These are phyloP conservation scores for Cyberlindnera nakhonratchasimensis DNA, from an alignment of 805 yeast species.

Conservation along the genomic window DNA sequence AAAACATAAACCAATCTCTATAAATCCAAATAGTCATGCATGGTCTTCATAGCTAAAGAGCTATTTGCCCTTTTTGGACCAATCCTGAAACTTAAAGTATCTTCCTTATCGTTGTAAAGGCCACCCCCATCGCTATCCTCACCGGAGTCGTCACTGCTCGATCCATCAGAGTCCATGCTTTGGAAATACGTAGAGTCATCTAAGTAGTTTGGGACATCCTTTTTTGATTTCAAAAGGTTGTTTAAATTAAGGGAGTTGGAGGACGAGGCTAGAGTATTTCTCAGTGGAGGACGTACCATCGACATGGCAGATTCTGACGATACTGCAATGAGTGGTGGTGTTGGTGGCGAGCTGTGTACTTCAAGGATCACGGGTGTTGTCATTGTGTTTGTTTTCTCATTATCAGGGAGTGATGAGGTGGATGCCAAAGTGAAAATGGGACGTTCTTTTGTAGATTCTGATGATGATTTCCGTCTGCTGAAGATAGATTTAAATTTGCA, in stretches of 20 bases:
- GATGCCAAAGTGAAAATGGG: constrained; percentile 9
- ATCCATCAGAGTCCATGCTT: constrained; percentile 23
- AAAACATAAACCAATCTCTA: constrained; percentile 3
- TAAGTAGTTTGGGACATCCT: constrained; percentile 23
- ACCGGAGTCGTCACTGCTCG: constrained; percentile 15
- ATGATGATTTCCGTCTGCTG: constrained; percentile 20
- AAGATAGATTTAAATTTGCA: constrained; percentile 26
- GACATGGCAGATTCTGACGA: constrained; percentile 1
- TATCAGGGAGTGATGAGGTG: constrained; percentile 10
- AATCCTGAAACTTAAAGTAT: constrained; percentile 23
- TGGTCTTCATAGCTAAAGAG: constrained; percentile 20
- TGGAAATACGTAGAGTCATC: constrained; percentile 28
- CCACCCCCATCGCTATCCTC: constrained; percentile 16
- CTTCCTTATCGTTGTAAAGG: constrained; percentile 25
- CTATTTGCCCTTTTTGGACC: constrained; percentile 23
- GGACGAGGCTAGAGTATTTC: constrained; percentile 17
- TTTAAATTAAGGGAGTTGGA: constrained; percentile 24
- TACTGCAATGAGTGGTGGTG: constrained; percentile 4
- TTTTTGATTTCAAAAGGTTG: constrained; percentile 23
- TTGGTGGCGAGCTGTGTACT: constrained; percentile 3
- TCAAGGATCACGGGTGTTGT: not conserved
- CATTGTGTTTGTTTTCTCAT: not conserved
- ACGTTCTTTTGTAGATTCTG: constrained; percentile 7
- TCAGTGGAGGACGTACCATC: constrained; percentile 14
- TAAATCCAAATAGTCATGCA: constrained; percentile 25